A percentile compares a stretch with the other conserved stretches of the same genome.
phyloP scores from a whole-genome alignment of 1,139 yeast species.

The Petasospora fabianii region DNA sequence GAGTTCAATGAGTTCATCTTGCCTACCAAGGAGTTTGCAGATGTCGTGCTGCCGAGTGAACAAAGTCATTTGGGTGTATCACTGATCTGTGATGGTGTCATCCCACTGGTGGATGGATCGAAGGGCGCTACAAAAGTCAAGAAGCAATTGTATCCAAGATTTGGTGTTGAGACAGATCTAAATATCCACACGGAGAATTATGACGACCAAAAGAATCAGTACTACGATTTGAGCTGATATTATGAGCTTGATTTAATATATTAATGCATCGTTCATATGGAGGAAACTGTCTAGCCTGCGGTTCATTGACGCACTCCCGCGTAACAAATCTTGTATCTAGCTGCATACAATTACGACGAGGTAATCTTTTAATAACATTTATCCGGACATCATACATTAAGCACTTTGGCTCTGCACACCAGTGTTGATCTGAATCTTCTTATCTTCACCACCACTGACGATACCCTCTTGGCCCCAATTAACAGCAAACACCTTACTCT shows the following conservation, averaged over 20 bases:
- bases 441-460: constrained; percentile 92
- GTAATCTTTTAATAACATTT: too few relatives aligned
- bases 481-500: constrained; percentile 74
- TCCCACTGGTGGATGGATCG: constrained; percentile 3
- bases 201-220: constrained; percentile 12
- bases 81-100: constrained; percentile 66
- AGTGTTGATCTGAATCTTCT: constrained; percentile 81
- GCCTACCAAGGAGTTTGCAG: constrained; percentile 78
- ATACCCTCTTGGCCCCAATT: constrained; percentile 80
- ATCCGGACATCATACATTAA: too few relatives aligned
- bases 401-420: too few relatives aligned
- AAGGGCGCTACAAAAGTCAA: background rate
- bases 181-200: constrained; percentile 6
- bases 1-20: constrained; percentile 74
- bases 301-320: too few relatives aligned
- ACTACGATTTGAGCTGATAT: constrained; percentile 10
- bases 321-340: too few relatives aligned
- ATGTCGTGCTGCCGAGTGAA: constrained; percentile 73
- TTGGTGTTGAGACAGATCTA: constrained; percentile 9
- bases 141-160: constrained; percentile 10
- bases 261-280: too few relatives aligned
- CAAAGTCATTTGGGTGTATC: constrained; percentile 54
- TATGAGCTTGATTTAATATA: too few relatives aligned
- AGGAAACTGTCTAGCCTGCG: too few relatives aligned
- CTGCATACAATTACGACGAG: too few relatives aligned